These are phyloP conservation scores for Rhodotorula mucilaginosa DNA, from an alignment of 1,284 basidiomycete genomes.

Conservation along the genomic window DNA sequence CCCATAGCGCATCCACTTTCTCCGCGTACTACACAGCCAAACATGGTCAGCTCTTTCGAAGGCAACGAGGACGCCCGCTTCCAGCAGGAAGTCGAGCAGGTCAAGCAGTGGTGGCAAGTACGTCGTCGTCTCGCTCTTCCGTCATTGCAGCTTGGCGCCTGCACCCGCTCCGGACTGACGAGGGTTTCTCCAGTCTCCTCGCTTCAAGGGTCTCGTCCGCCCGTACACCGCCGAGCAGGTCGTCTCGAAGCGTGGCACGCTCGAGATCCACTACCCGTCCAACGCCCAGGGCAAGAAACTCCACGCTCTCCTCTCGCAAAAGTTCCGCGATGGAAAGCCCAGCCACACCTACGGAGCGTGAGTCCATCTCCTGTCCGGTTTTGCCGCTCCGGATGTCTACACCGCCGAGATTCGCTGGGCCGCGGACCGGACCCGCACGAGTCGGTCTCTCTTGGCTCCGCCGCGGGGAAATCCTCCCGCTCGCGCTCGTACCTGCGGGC, in stretches of 20 bases:
- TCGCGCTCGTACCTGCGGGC: too few species aligned
- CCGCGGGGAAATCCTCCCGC: too few species aligned
- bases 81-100: slow-evolving; percentile 73
- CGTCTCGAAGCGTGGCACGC: slow-evolving; percentile 87
- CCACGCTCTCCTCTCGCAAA: slow-evolving; percentile 65
- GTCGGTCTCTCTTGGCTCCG: too few species aligned
- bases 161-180: not conserved
- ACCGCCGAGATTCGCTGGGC: too few species aligned
- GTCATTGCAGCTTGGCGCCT: not conserved
- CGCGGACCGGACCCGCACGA: too few species aligned
- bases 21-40: not conserved
- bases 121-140: slow-evolving; percentile 36
- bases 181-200: slow-evolving; percentile 50
- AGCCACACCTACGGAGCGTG: slow-evolving; percentile 96
- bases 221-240: slow-evolving; percentile 92
- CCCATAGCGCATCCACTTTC: not conserved
- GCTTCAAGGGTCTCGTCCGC: slow-evolving; percentile 77
- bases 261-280: slow-evolving; percentile 82
- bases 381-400: not conserved
- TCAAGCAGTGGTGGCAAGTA: slow-evolving; percentile 93
- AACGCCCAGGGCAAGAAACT: slow-evolving; percentile 84
- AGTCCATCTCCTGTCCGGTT: slow-evolving; percentile 52
- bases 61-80: slow-evolving; percentile 55
- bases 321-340: slow-evolving; percentile 68
- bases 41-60: slow-evolving; percentile 40